These are phyloP conservation scores for Aspergillus ostianus DNA, from an alignment of 495 filamentous ascomycete genomes.

Conservation along the genomic window DNA sequence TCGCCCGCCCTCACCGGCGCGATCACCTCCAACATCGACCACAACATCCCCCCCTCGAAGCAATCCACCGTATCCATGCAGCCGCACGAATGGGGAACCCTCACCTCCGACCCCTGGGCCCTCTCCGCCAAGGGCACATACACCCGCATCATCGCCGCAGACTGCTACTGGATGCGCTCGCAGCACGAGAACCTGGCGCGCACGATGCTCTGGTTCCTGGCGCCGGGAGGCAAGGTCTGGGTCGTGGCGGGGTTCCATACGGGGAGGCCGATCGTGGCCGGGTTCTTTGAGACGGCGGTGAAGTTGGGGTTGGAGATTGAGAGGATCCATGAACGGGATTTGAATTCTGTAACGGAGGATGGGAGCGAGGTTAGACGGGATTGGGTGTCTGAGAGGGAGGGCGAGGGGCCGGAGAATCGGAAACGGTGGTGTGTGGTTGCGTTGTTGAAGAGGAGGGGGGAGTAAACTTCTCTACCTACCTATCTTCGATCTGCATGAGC, in stretches of 20 bases:
- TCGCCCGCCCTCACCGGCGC: conserved; percentile 59
- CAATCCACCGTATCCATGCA: conserved; percentile 37
- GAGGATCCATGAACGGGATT: conserved; percentile 72
- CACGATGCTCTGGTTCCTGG: conserved; percentile 73
- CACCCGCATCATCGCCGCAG: conserved; percentile 72
- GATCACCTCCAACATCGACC: conserved; percentile 58
- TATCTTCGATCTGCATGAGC: not conserved
- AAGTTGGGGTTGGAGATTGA: conserved; percentile 64
- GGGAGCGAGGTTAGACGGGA: conserved; percentile 51
- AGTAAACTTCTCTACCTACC: not conserved
- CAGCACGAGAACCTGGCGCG: conserved; percentile 70
- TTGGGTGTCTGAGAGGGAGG: conserved; percentile 56
- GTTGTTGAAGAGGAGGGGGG: conserved; percentile 47
- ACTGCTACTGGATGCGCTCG: conserved; percentile 82
- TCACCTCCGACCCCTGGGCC: conserved; percentile 53
- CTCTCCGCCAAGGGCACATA: conserved; percentile 47
- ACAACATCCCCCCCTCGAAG: conserved; percentile 44
- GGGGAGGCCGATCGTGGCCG: conserved; percentile 64
- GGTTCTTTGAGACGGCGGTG: conserved; percentile 66
- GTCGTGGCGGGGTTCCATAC: conserved; percentile 83
- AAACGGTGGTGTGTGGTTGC: conserved; percentile 79
- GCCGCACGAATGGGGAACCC: conserved; percentile 73
- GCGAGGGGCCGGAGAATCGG: conserved; percentile 64
- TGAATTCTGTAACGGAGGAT: conserved; percentile 56
- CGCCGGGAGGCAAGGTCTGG: conserved; percentile 55